Base-by-base conservation (phyloP, 805 yeast genomes). In the Candida hungchunana region DNA sequence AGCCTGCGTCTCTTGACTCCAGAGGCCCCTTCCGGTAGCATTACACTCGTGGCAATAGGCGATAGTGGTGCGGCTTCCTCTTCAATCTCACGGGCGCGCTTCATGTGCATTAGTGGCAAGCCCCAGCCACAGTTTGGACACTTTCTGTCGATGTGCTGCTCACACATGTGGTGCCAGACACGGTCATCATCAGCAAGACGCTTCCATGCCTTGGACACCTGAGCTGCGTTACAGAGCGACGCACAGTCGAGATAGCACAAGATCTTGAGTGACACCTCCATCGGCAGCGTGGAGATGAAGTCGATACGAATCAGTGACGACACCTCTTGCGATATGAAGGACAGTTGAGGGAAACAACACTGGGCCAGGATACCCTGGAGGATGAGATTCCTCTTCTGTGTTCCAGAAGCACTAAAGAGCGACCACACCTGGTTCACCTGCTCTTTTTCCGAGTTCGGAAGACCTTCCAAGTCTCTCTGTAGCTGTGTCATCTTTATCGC, bases 41-140 rank as follows among this genome's bases (percentile, higher is more conserved):
- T n/a, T n/a, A n/a, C n/a, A n/a, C n/a, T n/a, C n/a, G n/a, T n/a
- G n/a, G n/a, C n/a, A n/a, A n/a, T n/a, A n/a, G n/a, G n/a, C n/a
- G n/a, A n/a, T n/a, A n/a, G n/a, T n/a, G n/a, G n/a, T n/a, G n/a
- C n/a, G n/a, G n/a, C n/a, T n/a, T n/a, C 24, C 18, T 33, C 42
- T 49, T 53, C 43, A 47, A 58, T 62, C 51, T 77, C 77, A 42
- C 83, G 61, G 2, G 81, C 82, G 36, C 82, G 69, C 56, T 81
- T 83, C 78, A 88, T 86, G 53, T 88, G 96, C 77, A 93, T 75
- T 41, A 93, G 64, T 3, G 98, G 98, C 46, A 93, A 69, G 5
- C 98, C 98, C 98, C 98, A 93, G 12, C 98, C 98, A 64, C 98
- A 93, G 55, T 86, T 86, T 26, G 96, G 95, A 64, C 98, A 93